phyloP scores from a whole-genome alignment of 306 rosid species.

The Vachellia collinsii region DNA sequence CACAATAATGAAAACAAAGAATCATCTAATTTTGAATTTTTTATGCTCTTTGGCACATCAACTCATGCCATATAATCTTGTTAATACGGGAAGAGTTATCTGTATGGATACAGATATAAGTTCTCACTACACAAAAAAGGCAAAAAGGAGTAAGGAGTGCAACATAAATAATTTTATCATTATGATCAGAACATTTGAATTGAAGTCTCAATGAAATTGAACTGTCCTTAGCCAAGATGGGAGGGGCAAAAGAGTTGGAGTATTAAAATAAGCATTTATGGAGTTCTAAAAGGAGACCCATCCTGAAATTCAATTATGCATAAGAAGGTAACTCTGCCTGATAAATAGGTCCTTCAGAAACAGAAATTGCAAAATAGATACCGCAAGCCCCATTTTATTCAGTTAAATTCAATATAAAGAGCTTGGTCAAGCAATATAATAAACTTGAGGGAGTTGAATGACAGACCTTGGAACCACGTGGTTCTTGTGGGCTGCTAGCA shows the following conservation, averaged over 20 bases:
- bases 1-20: neutral
- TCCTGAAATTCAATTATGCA: neutral
- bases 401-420: conserved; percentile 14
- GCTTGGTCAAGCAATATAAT: conserved; percentile 3
- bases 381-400: neutral
- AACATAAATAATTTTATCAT: neutral
- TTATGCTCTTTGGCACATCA: neutral
- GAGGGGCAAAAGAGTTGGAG: neutral
- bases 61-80: neutral
- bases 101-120: neutral
- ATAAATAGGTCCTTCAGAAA: neutral
- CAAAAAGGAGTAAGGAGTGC: neutral
- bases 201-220: conserved; percentile 1
- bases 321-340: conserved; percentile 8
- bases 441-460: conserved; percentile 30
- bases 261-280: neutral
- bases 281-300: neutral
- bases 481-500: conserved; percentile 66
- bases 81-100: neutral
- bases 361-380: neutral
- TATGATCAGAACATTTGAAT: neutral
- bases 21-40: neutral
- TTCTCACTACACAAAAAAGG: neutral
- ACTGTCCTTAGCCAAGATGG: neutral
- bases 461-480: conserved; percentile 56